Percentiles rank a stretch among this genome's conserved stretches.
Conservation (phyloP, 768 basidiomycete species). For the Podaxis sp. region DNA sequence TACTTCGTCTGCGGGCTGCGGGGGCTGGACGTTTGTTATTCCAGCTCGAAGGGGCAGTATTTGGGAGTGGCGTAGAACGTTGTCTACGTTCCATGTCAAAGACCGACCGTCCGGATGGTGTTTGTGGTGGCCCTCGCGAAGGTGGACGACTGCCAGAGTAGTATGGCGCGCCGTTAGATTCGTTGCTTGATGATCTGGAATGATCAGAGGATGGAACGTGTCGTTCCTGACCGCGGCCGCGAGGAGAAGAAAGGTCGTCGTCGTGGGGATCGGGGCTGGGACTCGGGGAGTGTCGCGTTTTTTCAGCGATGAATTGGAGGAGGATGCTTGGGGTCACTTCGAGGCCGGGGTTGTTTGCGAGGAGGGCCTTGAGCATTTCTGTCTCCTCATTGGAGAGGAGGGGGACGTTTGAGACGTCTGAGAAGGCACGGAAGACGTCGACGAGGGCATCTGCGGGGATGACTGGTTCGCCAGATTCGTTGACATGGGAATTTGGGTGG, state of each 20-base stretch:
- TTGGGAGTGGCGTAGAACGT: constrained; percentile 61
- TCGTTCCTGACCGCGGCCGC: constrained; percentile 30
- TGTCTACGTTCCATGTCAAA: constrained; percentile 72
- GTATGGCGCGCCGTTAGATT: constrained; percentile 44
- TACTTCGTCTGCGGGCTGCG: constrained; percentile 67
- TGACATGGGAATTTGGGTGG: constrained; percentile 58
- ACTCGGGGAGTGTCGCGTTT: constrained; percentile 47
- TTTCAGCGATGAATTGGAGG: constrained; percentile 61
- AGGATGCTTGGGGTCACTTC: constrained; percentile 69
- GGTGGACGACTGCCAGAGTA: constrained; percentile 48
- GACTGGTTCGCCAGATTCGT: constrained; percentile 57
- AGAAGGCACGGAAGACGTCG: constrained; percentile 66
- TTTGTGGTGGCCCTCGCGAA: constrained; percentile 51
- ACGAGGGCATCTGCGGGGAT: constrained; percentile 72
- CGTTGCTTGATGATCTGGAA: constrained; percentile 54
- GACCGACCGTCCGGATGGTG: constrained; percentile 54
- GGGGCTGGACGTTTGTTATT: constrained; percentile 59
- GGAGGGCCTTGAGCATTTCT: constrained; percentile 52
- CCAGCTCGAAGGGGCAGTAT: constrained; percentile 71
- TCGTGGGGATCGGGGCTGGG: constrained; percentile 36
- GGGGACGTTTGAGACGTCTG: constrained; percentile 51
- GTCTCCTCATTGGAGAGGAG: constrained; percentile 68
- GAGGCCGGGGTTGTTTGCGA: constrained; percentile 58
- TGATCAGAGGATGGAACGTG: constrained; percentile 14
- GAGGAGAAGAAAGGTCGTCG: constrained; percentile 29